Evolutionary conservation across 371 early-diverging fungal genomes (phyloP), one percentile per base, ranked within the genome.

Genomic region (Capillidium heterosporum): DNA sequence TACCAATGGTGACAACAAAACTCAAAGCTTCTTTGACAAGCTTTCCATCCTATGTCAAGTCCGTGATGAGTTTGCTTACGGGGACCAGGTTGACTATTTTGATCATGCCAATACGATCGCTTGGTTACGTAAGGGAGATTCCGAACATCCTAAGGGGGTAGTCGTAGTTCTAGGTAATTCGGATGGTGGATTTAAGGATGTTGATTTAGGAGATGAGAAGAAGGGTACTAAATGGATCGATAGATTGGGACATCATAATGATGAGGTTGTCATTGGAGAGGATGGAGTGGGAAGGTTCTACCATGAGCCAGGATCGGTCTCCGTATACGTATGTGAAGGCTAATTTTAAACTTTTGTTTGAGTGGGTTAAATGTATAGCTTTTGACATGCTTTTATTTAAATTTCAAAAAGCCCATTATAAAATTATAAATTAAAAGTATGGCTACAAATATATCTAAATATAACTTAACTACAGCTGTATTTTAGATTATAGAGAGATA

Each of bases 41-140:
- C 55, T 64, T 21, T 56, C 52, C 5, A 64, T 66, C 47, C 28
- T 72, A 17, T 46, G 67, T 1, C 51, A 59, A 17, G 64, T 64
- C 3, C 65, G 70, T 10, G 59, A 57, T 24, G 55, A 61, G 17
- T 66, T 61, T 29, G 68, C 72, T 13, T 69, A 63, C 27, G 72
- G 72, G 7, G 19, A 61, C 7, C 68, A 69, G 29, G 56, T 59
- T 31, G 70, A 68, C 28, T 72, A 69, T 51, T 65, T 67, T 49
- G 66, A 72, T 49, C 70, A 72, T 48, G 59, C 60, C 39, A 65
- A 59, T 44, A 65, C 66, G 31, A 58, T 72, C 24, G 72, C 66
- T 10, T 70, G 68, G 70, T 63, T 68, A 41, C 65, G 72, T 1
- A 56, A 57, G 17, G 69, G 67, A 8, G 61, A 62, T 0, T 24